These are phyloP conservation scores for Alternaria ethzedia DNA, from an alignment of 2,329 filamentous ascomycete species.

Conservation along the genomic window DNA sequence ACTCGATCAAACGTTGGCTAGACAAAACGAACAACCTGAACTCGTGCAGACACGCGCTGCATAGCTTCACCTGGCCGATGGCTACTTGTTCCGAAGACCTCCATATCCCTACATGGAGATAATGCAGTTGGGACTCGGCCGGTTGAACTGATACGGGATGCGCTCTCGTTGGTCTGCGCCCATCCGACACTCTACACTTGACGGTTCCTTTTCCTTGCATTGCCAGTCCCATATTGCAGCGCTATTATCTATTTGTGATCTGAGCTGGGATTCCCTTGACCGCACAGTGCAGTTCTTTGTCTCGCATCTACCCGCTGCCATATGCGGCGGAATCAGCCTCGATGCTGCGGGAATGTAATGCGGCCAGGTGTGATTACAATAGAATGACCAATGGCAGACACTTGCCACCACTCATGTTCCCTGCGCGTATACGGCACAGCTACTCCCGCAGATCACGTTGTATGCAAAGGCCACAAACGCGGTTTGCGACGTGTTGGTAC, in stretches of 20 bases:
- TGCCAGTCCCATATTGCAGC: no score
- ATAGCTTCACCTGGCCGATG: not conserved
- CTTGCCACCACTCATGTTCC: not conserved
- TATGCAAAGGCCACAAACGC: not conserved
- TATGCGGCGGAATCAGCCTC: not conserved
- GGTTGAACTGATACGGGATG: no score
- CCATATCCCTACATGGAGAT: not conserved
- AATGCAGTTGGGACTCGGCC: not conserved
- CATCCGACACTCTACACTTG: not conserved
- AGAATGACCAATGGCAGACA: not conserved
- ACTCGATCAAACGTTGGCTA: no score
- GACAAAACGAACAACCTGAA: slow-evolving; percentile 2
- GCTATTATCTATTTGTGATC: no score
- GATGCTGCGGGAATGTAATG: not conserved
- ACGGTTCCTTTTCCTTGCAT: no score
- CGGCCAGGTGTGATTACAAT: not conserved
- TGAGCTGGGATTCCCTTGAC: no score
- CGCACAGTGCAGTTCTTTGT: not conserved
- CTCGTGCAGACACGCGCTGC: not conserved
- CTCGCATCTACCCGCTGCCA: not conserved
- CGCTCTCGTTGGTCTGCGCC: no score
- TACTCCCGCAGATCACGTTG: not conserved
- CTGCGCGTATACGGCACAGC: not conserved
- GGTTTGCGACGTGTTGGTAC: not conserved
- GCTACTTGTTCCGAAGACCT: no score